Percentiles rank a stretch among this genome's conserved stretches.
phyloP scores from a whole-genome alignment of 2,329 filamentous ascomycete genomes.

The Pseudogymnoascus sp. region DNA sequence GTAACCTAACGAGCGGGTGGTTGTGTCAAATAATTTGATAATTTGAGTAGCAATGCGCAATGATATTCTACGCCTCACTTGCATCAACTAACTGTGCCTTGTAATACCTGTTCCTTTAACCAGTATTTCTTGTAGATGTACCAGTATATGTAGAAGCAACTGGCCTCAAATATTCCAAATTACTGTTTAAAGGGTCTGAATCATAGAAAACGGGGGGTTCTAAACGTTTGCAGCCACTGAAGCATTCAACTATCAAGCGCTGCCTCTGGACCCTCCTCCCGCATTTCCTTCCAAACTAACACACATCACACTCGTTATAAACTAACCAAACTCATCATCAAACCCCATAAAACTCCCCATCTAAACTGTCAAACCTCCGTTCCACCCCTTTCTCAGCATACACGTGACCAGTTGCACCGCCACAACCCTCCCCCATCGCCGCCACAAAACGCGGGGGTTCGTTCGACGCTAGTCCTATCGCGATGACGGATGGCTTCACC shows the following conservation, averaged over 20 bases:
- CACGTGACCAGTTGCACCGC: background rate
- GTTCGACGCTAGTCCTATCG: constrained; percentile 3
- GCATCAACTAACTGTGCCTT: background rate
- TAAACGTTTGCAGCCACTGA: background rate
- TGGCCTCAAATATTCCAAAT: background rate
- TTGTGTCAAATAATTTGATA: background rate
- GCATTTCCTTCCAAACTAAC: background rate
- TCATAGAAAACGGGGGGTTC: background rate
- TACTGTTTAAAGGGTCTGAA: background rate
- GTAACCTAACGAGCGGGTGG: background rate
- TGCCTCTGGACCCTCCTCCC: background rate
- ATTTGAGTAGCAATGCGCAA: background rate
- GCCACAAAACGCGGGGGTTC: constrained; percentile 8
- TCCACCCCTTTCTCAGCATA: too few relatives aligned
- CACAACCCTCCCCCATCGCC: background rate
- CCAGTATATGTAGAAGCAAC: background rate
- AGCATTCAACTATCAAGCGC: background rate
- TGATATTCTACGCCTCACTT: background rate
- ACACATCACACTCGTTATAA: background rate
- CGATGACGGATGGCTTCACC: constrained; percentile 1
- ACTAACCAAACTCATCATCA: background rate
- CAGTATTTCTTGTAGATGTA: background rate
- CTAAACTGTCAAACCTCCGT: background rate
- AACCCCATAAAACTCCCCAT: background rate
- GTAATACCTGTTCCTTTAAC: background rate